Base-by-base conservation (phyloP, 2,329 filamentous ascomycete species). In the Beauveria brongniartii region DNA sequence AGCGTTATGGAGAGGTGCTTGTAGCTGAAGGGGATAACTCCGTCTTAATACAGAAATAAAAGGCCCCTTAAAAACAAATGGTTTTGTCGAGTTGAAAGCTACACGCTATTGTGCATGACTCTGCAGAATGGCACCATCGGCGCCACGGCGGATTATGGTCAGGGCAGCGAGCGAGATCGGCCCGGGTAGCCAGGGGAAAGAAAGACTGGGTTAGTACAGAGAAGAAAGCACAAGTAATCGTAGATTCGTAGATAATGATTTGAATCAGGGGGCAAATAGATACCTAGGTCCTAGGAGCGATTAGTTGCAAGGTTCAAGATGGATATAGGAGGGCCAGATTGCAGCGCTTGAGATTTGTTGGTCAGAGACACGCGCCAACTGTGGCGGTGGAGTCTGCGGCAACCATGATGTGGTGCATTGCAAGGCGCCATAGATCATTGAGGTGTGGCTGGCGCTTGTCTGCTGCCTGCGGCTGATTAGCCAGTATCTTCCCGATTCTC, bases 71-170 rank as follows among this genome's bases (percentile, higher is more conserved):
- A 16, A 58, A 22, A 16, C 22, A 5, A 26, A 16, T 30, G 30
- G n/a, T 20, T 18, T 24, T 30, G 46, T 30, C 4, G 18, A 30
- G 20, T n/a, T 18, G 10, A 26, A 37, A 44, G 24, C 16, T 28
- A 16, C 20, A 24, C 46, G 46, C 52, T 44, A 61, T 61, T 41
- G 46, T 51, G 53, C 44, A 44, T 61, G 59, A 56, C 59, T 61
- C 59, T 61, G 16, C 7, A 55, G 56, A 52, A 61, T 61, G 59
- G 56, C 59, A 61, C 59, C 59, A 61, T 61, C 59, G 59, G 47
- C 52, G 52, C 59, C 53, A 56, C 59, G 43, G 7, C 59, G 52
- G 41, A 22, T 20, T 20, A 40, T 37, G 55, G 56, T 52, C 47
- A 34, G 24, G 24, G 47, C 22, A 28, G 44, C 34, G 48, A 43